Conservation (phyloP, 495 filamentous ascomycete genomes). For the Penicillium lividum region DNA sequence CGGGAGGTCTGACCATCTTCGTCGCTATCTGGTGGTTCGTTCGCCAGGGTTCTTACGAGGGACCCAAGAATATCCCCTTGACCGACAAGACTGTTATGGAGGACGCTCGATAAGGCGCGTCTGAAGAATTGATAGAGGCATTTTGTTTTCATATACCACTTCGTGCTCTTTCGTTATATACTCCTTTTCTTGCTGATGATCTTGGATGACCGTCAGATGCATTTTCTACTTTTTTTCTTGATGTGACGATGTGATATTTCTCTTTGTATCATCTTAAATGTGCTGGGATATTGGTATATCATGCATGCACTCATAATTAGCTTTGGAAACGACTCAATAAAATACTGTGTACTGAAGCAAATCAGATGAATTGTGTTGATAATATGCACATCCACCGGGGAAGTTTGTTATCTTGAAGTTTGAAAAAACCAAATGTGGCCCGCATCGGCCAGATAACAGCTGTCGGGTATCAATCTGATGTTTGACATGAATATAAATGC, state of each 20-base stretch:
- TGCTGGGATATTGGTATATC: not conserved
- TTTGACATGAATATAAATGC: too few species aligned
- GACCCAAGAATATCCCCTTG: constrained; percentile 40
- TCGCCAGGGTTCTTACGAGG: constrained; percentile 37
- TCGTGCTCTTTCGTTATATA: constrained; percentile 7
- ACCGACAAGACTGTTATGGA: constrained; percentile 35
- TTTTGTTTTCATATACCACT: constrained; percentile 19
- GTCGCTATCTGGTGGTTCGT: constrained; percentile 44
- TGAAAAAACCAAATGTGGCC: too few species aligned
- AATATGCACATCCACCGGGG: too few species aligned
- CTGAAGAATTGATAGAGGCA: not conserved
- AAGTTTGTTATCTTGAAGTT: too few species aligned
- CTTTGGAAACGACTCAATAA: too few species aligned
- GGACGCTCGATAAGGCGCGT: constrained; percentile 22
- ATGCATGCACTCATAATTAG: not conserved
- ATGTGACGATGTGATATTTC: not conserved
- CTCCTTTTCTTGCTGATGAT: constrained; percentile 17
- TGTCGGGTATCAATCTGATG: too few species aligned
- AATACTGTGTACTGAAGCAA: too few species aligned
- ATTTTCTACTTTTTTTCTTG: not conserved
- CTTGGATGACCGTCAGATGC: constrained; percentile 14
- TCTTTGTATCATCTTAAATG: not conserved
- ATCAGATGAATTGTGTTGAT: too few species aligned
- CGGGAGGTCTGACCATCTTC: constrained; percentile 57
- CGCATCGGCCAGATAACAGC: too few species aligned